These are phyloP conservation scores for Plasmodium vivax DNA, from an alignment of 169 alveolate species.

Conservation along the genomic window DNA sequence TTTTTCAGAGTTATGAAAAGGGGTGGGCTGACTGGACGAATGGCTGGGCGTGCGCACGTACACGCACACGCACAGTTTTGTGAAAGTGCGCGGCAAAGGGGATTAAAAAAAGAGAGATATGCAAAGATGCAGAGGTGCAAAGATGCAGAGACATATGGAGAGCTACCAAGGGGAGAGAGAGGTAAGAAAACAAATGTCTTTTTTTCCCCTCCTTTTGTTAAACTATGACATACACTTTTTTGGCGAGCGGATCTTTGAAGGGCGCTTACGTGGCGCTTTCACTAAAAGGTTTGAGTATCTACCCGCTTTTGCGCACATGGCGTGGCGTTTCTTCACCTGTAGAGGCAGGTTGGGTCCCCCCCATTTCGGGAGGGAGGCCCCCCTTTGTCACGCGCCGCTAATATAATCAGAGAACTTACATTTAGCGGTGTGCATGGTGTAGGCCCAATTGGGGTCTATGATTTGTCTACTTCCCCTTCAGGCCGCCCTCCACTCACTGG, in stretches of 20 bases:
- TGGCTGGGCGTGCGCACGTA: not conserved
- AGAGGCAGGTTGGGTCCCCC: not conserved
- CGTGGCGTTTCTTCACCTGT: not conserved
- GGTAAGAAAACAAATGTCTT: not conserved
- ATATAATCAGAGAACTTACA: not conserved
- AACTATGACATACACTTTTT: not conserved
- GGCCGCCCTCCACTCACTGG: not conserved
- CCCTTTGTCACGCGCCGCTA: not conserved
- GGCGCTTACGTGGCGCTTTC: not conserved
- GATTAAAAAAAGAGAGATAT: not conserved
- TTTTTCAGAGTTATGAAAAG: not conserved
- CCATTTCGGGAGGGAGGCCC: not conserved
- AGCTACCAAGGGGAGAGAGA: not conserved
- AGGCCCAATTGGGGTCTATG: not conserved
- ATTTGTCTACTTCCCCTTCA: too few species aligned
- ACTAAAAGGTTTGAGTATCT: not conserved
- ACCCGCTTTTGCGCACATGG: not conserved
- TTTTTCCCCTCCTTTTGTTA: not conserved
- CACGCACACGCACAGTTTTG: not conserved
- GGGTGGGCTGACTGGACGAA: not conserved
- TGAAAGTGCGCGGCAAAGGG: not conserved
- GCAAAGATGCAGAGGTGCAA: not conserved
- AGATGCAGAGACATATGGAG: not conserved
- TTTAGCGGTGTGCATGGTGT: not conserved
- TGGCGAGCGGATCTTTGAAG: not conserved